These are phyloP conservation scores for Barnettozyma pratensis DNA, from an alignment of 805 yeast genomes.

Conservation along the genomic window DNA sequence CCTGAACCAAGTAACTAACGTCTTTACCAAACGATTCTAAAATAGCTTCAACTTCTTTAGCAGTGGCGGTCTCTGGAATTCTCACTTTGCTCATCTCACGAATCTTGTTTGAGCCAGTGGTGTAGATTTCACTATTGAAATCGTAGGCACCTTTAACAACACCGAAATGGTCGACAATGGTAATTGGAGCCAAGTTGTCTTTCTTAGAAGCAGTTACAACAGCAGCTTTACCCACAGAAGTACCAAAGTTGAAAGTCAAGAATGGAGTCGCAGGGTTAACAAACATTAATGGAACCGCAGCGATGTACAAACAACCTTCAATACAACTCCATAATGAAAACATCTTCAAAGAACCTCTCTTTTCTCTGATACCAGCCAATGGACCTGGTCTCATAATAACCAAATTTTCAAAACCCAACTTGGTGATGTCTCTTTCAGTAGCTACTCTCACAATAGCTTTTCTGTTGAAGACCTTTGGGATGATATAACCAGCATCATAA, in stretches of 20 bases:
- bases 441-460: slow-evolving; percentile 10
- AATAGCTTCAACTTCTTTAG: slow-evolving; percentile 1
- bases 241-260: slow-evolving; percentile 9
- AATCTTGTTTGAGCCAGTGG: slow-evolving; percentile 1
- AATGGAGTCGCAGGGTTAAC: slow-evolving; percentile 3
- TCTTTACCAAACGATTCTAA: slow-evolving; percentile 1
- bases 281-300: slow-evolving; percentile 6
- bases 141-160: slow-evolving; percentile 7
- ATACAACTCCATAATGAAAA: slow-evolving; percentile 10
- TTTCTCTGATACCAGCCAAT: slow-evolving; percentile 13
- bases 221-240: slow-evolving; percentile 15
- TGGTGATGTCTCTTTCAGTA: slow-evolving; percentile 9
- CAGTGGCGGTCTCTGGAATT: slow-evolving; percentile 7
- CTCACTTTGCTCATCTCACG: slow-evolving; percentile 4
- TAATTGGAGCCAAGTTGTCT: neutral
- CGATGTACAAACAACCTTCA: slow-evolving; percentile 4
- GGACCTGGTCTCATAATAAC: slow-evolving; percentile 14
- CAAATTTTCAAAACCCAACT: slow-evolving; percentile 6
- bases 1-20: neutral
- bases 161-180: slow-evolving; percentile 5
- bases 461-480: slow-evolving; percentile 7
- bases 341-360: slow-evolving; percentile 7
- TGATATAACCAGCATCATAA: slow-evolving; percentile 2
- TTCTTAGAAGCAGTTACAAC: slow-evolving; percentile 1
- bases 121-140: slow-evolving; percentile 3